phyloP scores from a whole-genome alignment of 306 rosid genomes.

The Castanea mollissima region DNA sequence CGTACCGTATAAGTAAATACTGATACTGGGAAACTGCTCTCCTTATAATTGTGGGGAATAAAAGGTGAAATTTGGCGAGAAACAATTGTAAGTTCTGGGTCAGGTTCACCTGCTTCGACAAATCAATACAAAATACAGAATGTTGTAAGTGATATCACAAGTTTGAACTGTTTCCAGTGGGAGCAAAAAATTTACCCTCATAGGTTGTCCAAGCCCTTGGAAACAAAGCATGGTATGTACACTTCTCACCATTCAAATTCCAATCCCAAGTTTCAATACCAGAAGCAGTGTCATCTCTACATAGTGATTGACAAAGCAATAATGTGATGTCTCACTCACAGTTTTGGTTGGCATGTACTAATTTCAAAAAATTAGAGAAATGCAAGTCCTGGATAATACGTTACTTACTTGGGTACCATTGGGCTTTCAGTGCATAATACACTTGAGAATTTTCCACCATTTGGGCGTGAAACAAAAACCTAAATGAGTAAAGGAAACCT shows the following conservation, averaged over 20 bases:
- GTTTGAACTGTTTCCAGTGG: not conserved
- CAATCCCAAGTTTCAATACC: constrained; percentile 96
- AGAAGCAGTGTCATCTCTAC: constrained; percentile 63
- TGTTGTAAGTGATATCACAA: not conserved
- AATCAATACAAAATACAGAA: not conserved
- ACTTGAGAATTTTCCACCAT: constrained; percentile 62
- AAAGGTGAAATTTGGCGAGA: constrained; percentile 95
- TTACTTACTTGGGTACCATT: constrained; percentile 53
- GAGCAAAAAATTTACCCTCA: constrained; percentile 50
- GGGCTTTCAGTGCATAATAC: constrained; percentile 65
- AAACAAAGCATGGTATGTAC: constrained; percentile 84
- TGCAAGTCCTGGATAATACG: not conserved
- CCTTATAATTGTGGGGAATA: constrained; percentile 92
- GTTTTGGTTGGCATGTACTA: not conserved
- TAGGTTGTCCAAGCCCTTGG: constrained; percentile 95
- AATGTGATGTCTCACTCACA: not conserved
- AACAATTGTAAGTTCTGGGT: constrained; percentile 70
- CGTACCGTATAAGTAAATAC: constrained; percentile 84
- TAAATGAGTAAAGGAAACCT: constrained; percentile 23
- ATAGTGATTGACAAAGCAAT: not conserved
- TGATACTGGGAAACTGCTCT: constrained; percentile 90
- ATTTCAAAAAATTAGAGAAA: not conserved
- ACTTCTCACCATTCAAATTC: constrained; percentile 70
- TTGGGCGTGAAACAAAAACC: constrained; percentile 81
- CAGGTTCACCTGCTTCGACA: constrained; percentile 73